Base-by-base conservation (phyloP, 2,329 filamentous ascomycete species). In the Davidsoniella virescens region DNA sequence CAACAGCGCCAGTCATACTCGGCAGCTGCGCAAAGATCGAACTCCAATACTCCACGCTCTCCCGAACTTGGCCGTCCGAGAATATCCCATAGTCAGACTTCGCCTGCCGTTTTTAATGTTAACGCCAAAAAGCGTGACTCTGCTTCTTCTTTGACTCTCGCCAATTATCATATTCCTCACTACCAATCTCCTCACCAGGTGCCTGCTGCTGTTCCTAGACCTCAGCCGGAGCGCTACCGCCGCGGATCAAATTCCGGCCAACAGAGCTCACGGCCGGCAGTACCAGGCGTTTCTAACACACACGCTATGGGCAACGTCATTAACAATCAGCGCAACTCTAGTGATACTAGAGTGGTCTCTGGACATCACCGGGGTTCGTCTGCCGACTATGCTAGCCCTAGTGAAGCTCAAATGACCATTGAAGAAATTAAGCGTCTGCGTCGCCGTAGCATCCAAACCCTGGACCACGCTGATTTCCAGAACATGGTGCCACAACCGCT, bases 201-300 rank as follows among this genome's bases (percentile, higher is more conserved):
- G 23, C 25, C 48, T 18, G 33, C 80, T 40, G 69, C 72, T 3
- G 70, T 76, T 18, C 65, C 70, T 43, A 87, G 87, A 59, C 70
- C 80, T 18, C 79, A 84, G 1, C 85, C 86, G 1, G 87, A 94
- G 62, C 78, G 90, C 53, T 95, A 95, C 62, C 76, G 87, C 18
- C 51, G 51, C 58, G 81, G 87, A 47, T 64, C 72, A 53, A 71
- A 71, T 50, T 70, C 73, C 52, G 74, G 62, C 47, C 63, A 65
- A 33, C 67, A 69, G 43, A 57, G 54, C 9, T 63, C 65, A 37
- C 65, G 64, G 14, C 63, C 65, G 42, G 60, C 67, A 41, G 58
- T 66, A 56, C 6, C 29, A 33, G 29, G 29, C 29, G 8, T 33
- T 33, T 33, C 29, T 9, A 33, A 33, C 12, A 29, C 29, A 18